phyloP scores from a whole-genome alignment of 1,284 basidiomycete genomes.

The Moesziomyces sp. region DNA sequence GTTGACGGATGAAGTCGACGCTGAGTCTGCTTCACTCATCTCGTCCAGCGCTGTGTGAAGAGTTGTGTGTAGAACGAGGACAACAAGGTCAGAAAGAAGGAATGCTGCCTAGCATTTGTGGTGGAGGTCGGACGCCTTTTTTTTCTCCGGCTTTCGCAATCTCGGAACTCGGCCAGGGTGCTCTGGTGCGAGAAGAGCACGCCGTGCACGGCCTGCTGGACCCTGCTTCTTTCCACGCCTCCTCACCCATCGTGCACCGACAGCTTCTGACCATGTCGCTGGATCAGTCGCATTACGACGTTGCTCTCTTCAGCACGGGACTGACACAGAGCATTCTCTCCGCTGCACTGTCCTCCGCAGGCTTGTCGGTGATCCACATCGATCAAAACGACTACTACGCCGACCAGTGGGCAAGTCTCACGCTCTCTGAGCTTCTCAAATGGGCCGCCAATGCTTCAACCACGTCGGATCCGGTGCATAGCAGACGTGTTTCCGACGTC shows the following conservation, averaged over 20 bases:
- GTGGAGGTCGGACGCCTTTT: constrained; percentile 8
- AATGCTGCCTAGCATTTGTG: neutral
- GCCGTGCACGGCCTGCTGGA: constrained; percentile 5
- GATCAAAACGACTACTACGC: constrained; percentile 89
- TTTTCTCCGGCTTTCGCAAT: neutral
- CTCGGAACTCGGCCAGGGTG: constrained; percentile 16
- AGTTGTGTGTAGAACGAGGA: neutral
- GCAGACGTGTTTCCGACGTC: constrained; percentile 6
- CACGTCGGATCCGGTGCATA: neutral
- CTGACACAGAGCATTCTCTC: constrained; percentile 73
- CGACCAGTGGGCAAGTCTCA: constrained; percentile 81
- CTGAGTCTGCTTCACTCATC: constrained; percentile 1
- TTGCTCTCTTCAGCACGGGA: constrained; percentile 85
- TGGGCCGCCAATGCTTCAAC: constrained; percentile 72
- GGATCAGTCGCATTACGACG: constrained; percentile 75
- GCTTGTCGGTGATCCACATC: constrained; percentile 85
- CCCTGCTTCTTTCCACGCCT: neutral
- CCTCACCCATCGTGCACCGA: neutral
- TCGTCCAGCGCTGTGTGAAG: neutral
- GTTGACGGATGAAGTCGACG: too few relatives aligned
- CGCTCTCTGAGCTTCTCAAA: constrained; percentile 79
- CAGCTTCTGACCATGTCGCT: constrained; percentile 33
- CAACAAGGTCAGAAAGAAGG: neutral
- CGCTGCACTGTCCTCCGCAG: constrained; percentile 81
- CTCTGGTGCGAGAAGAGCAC: too few relatives aligned